Base-by-base conservation (phyloP, 768 basidiomycete species). In the Trametes gibbosa region DNA sequence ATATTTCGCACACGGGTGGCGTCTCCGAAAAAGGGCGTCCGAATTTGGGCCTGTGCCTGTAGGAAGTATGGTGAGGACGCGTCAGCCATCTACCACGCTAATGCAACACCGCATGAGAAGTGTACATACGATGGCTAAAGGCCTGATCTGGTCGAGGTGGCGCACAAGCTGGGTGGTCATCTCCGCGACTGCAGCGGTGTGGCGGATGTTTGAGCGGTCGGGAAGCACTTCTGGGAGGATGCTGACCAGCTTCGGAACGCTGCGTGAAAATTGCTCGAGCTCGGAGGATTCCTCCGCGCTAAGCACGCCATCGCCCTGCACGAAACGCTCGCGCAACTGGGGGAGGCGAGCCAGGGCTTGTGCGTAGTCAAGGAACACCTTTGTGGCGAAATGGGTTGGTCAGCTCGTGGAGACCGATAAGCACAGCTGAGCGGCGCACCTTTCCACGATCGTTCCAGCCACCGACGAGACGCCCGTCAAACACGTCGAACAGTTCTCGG, bases 401-500 rank as follows among this genome's bases (percentile, higher is more conserved):
- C 13, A 59, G 39, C 13, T 25, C 16, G 52, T 27, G 8, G 21
- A 29, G 5, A 41, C 37, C 6, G 48, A 14, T 62, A n/a, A 27
- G 46, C 27, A 48, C 64, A 34, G 21, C 24, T 39, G 52, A 19
- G 29, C 51, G 19, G 64, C 66, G 53, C 63, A 90, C 93, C 81
- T 95, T 89, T 51, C 95, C 95, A 35, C 89, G 86, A 35, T 84
- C 79, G 66, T 87, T 80, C 95, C 95, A 97, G 9, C 84, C 84
- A 42, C 84, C 83, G 10, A 95, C 80, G 2, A 76, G 70, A 39
- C 78, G 77, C 12, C 79, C 81, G 23, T 76, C 76, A 63, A 98
- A 85, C 9, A 79, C 79, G 50, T 74, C 76, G 64, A 98, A 91
- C 23, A 98, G 70, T n/a, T 79, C 78, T 35, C 77, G 76, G 23